These are phyloP conservation scores for Clitocybe nebularis DNA, from an alignment of 1,284 basidiomycete genomes.

Conservation along the genomic window DNA sequence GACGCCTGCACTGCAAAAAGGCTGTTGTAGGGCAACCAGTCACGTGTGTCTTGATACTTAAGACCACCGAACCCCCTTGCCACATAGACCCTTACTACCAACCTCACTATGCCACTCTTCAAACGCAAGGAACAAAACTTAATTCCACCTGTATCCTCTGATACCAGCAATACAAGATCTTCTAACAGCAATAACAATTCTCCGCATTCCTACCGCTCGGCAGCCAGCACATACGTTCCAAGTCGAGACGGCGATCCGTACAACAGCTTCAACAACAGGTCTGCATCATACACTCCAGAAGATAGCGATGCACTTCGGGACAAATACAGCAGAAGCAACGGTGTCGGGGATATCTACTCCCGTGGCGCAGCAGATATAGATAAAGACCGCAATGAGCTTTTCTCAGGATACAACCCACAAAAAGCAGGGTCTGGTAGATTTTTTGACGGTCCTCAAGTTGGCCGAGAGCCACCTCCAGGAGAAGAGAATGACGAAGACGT, in stretches of 20 bases:
- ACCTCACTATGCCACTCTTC: constrained; percentile 67
- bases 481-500: constrained; percentile 95
- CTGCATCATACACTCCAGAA: constrained; percentile 25
- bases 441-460: constrained; percentile 53
- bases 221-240: constrained; percentile 56
- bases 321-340: constrained; percentile 48
- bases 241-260: constrained; percentile 65
- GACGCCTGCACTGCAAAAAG: too few relatives aligned
- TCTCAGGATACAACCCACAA: constrained; percentile 66
- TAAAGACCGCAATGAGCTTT: constrained; percentile 70
- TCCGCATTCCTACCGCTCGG: constrained; percentile 48
- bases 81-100: constrained; percentile 2
- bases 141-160: constrained; percentile 61
- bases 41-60: too few relatives aligned
- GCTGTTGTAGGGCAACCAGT: too few relatives aligned
- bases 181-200: constrained; percentile 34
- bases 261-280: constrained; percentile 22
- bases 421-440: constrained; percentile 59
- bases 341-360: constrained; percentile 59
- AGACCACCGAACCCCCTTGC: not conserved
- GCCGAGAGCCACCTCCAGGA: constrained; percentile 47
- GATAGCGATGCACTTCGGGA: constrained; percentile 30
- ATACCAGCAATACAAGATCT: constrained; percentile 13
- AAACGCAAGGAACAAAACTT: constrained; percentile 64
- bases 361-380: constrained; percentile 56